Evolutionary conservation across 345 rosid genomes (phyloP), one percentile per base, ranked within the genome.

Genomic region (Corymbia maculata): DNA sequence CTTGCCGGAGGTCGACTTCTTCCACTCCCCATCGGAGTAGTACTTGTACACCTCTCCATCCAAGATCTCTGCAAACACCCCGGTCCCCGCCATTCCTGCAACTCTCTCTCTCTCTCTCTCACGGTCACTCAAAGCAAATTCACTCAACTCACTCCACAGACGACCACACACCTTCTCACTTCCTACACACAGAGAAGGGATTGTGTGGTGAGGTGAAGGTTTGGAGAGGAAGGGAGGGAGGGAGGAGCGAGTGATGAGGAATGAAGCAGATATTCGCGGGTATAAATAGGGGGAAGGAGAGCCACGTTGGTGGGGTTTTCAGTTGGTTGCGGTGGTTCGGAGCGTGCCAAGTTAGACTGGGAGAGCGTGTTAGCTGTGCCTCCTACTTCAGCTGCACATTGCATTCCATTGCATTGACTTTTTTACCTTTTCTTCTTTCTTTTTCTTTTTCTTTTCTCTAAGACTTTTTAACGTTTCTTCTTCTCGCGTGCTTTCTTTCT

Each of bases 21-120:
- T 95, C 99, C 99, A 98, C 89, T 95, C 97, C 55, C 98, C 98
- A 80, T 95, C 97, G 87, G 92, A 79, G 93, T 96, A 97, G 91
- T 95, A 98, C 88, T 96, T 97, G 94, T 92, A 97, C 42, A 92
- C 97, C 51, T 97, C 99, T 79, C 96, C 99, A 9, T 97, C 98
- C n/a, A 98, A 45, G 17, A 96, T 96, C 90, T 97, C 99, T 50
- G 93, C 82, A 89, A 98, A 98, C 59, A 92, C 91, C 88, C 97
- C 98, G 87, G 87, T 95, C 24, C 98, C 99, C 1, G 98, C 99
- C 99, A 98, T 97, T 89, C 12, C 86, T 44, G 49, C 28, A 42
- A 8, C n/a, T 51, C 51, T 4, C 19, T 44, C 49, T 50, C n/a
- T 32, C n/a, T 45, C 22, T 53, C 57, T 53, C 24, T 53, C 57